phyloP scores from a whole-genome alignment of 768 basidiomycete species.

The Rhodotorula paludigena region DNA sequence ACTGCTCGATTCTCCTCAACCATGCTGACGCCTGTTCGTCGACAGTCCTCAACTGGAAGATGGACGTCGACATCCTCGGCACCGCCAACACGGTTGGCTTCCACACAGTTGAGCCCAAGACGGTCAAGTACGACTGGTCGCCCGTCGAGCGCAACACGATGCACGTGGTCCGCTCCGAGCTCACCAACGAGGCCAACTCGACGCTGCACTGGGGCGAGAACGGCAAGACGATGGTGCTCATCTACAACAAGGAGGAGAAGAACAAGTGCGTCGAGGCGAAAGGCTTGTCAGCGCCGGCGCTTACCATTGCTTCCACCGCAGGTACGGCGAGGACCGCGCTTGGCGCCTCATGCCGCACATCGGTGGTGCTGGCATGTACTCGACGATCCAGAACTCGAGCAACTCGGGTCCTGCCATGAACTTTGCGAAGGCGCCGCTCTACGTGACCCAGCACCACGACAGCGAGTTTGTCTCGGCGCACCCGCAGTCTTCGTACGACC shows the following conservation, averaged over 20 bases:
- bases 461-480: slow-evolving; percentile 38
- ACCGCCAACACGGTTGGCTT: slow-evolving; percentile 40
- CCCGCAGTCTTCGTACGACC: slow-evolving; percentile 41
- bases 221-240: slow-evolving; percentile 37
- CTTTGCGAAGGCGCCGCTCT: slow-evolving; percentile 43
- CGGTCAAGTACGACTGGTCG: slow-evolving; percentile 39
- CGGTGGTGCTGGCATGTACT: slow-evolving; percentile 32
- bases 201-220: slow-evolving; percentile 44
- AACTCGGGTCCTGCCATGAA: slow-evolving; percentile 42
- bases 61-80: slow-evolving; percentile 41
- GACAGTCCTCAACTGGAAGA: slow-evolving; percentile 22
- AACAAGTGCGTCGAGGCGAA: slow-evolving; percentile 43
- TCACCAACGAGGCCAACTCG: slow-evolving; percentile 38
- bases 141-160: slow-evolving; percentile 39
- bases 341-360: slow-evolving; percentile 44
- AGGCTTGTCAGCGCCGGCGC: too few species aligned
- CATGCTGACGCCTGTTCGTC: too few species aligned
- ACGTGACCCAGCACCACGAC: slow-evolving; percentile 45
- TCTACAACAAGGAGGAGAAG: slow-evolving; percentile 45
- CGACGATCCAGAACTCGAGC: slow-evolving; percentile 43
- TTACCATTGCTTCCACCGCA: too few species aligned
- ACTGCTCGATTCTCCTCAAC: not conserved
- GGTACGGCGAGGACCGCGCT: slow-evolving; percentile 44
- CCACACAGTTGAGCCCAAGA: slow-evolving; percentile 36
- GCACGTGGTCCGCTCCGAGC: slow-evolving; percentile 36